Percentiles rank a stretch among this genome's conserved stretches.
phyloP scores from a whole-genome alignment of 148 eudicot genomes.

The Diospyros lotus region DNA sequence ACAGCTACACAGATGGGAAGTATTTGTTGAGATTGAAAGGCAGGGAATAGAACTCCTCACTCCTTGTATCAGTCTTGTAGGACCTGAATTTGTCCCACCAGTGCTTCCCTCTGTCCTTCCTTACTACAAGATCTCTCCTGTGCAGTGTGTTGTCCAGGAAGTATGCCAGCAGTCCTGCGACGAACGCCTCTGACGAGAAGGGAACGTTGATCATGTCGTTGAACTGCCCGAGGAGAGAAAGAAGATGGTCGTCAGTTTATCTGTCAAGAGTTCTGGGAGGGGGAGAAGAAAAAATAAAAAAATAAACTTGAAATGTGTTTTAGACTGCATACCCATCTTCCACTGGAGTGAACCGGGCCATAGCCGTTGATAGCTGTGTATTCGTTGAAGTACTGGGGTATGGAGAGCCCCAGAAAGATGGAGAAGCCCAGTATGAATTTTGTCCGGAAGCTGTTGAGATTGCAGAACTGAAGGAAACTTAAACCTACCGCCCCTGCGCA shows the following conservation, averaged over 20 bases:
- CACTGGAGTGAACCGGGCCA: constrained; percentile 79
- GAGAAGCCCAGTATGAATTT: constrained; percentile 82
- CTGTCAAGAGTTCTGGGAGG: background rate
- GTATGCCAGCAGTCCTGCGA: constrained; percentile 70
- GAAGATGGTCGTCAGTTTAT: background rate
- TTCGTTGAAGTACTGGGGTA: constrained; percentile 91
- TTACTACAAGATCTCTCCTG: constrained; percentile 36
- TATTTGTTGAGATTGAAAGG: too few species aligned
- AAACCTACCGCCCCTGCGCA: constrained; percentile 74
- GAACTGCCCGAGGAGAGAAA: constrained; percentile 45
- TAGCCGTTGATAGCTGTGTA: constrained; percentile 57
- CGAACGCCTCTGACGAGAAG: constrained; percentile 90
- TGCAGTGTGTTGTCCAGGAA: constrained; percentile 78
- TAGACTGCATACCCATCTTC: constrained; percentile 70
- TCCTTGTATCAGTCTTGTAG: constrained; percentile 53
- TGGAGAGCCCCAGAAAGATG: constrained; percentile 73
- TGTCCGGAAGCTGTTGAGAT: constrained; percentile 94
- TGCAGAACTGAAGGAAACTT: constrained; percentile 91
- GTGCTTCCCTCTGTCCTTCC: constrained; percentile 75
- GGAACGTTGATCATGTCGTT: constrained; percentile 86
- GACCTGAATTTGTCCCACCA: constrained; percentile 85
- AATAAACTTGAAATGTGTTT: background rate
- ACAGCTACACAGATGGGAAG: too few species aligned
- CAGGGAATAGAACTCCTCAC: constrained; percentile 72
- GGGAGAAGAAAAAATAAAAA: background rate